Base-by-base conservation (phyloP, 2,329 filamentous ascomycete species). In the Xylaria hypoxylon region DNA sequence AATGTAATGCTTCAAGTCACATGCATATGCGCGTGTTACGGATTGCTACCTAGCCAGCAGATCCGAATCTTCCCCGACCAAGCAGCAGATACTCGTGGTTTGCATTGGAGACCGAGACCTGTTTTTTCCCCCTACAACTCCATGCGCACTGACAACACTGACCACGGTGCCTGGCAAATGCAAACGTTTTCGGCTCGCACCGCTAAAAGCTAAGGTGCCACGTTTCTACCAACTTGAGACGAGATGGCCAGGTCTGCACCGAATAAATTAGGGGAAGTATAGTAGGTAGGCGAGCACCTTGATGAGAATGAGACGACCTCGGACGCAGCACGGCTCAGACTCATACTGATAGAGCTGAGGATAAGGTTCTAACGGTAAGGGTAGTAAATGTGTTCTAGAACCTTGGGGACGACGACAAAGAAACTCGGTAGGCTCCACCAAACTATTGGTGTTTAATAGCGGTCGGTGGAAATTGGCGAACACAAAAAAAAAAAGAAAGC, bases 41-140 rank as follows among this genome's bases (percentile, higher is more conserved):
- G 35, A 22, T 13, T 40, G 15, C 52, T 42, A n/a, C n/a, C n/a
- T n/a, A n/a, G n/a, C n/a, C n/a, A 5, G 52, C 24, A 55, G 19
- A 55, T 55, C 22, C 33, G 42, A 55, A 42, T 42, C 15, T 40
- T 10, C 35, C 6, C 52, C 52, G 35, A 42, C 35, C 52, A 42
- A 24, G 19, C 6, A n/a, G 22, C 52, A 55, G 51, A 55, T 13
- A 28, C 51, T 55, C 51, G 35, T 55, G 33, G 51, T 26, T 42
- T 55, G 40, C 24, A 28, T 55, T 24, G 52, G 40, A 48, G 47
- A 15, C 59, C 59, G 64, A 66, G 59, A 35, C 45, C 28, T 65
- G 58, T 52, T 38, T 61, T 53, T 56, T 40, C 11, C 26, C 35
- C 35, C 11, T 57, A 24, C 3, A 45, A 26, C 19, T 28, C 38